Percentiles rank a stretch among this genome's conserved stretches.
phyloP scores from a whole-genome alignment of 1,139 yeast genomes.

The Kazachstania sp. region DNA sequence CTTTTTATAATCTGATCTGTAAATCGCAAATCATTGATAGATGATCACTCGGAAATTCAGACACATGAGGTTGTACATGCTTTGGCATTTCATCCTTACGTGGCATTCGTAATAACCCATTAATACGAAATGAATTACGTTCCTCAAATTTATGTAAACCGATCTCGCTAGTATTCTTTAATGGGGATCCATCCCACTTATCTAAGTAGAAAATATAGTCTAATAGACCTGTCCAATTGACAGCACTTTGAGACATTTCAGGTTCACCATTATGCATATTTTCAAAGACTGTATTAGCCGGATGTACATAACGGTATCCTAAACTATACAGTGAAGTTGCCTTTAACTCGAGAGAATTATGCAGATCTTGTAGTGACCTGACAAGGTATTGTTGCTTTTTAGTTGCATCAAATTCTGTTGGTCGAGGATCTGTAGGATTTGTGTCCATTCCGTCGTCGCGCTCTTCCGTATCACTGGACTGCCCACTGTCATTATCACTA shows the following conservation, averaged over 20 bases:
- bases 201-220: slow-evolving; percentile 65
- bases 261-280: slow-evolving; percentile 53
- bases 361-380: slow-evolving; percentile 39
- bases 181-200: slow-evolving; percentile 34
- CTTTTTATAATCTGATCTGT: neutral
- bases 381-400: slow-evolving; percentile 39
- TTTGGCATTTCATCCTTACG: slow-evolving; percentile 59
- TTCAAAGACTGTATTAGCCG: slow-evolving; percentile 51
- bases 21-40: slow-evolving; percentile 45
- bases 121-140: slow-evolving; percentile 37
- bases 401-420: slow-evolving; percentile 39
- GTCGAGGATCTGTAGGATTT: slow-evolving; percentile 44
- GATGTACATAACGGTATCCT: slow-evolving; percentile 54
- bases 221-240: slow-evolving; percentile 69
- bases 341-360: slow-evolving; percentile 42
- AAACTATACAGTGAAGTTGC: slow-evolving; percentile 62
- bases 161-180: slow-evolving; percentile 33
- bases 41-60: slow-evolving; percentile 83
- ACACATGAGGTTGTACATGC: slow-evolving; percentile 68
- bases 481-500: slow-evolving; percentile 17
- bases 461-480: too few relatives aligned
- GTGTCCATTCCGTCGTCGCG: slow-evolving; percentile 27
- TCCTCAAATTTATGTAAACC: slow-evolving; percentile 31
- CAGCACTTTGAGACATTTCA: slow-evolving; percentile 76
- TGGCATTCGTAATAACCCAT: slow-evolving; percentile 55